Evolutionary conservation across 2,329 filamentous ascomycete species (phyloP), one percentile per base, ranked within the genome.

Genomic region (Allantophomopsis cytisporea): DNA sequence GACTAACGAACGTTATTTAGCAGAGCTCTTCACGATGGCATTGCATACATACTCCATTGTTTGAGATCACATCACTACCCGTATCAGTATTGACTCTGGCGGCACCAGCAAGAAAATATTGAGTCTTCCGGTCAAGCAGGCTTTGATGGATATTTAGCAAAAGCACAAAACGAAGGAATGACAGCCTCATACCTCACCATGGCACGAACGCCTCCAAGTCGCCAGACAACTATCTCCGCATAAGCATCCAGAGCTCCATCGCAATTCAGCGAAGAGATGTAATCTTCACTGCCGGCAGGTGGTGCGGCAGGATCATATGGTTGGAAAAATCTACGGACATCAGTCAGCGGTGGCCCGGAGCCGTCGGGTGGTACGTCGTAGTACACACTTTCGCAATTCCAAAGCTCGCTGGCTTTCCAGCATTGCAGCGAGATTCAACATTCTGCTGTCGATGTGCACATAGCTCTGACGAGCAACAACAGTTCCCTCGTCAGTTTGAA

Each of bases 371-470:
- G 16, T 7, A 14, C 3, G 10, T 7, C 20, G 21, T 35, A 28
- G 13, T 28, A 45, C 48, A 33, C 47, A 54, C 52, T 53, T 54
- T 23, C 51, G 47, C 31, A 54, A 41, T 43, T 54, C 52, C n/a
- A 53, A 39, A 3, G 50, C 49, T 23, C 45, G 36, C 31, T 52
- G 45, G 23, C 44, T 48, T 4, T 28, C 23, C 23, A 28, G 10
- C 23, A 28, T 28, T 3, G 4, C 5, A 8, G 23, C 8, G 23
- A 28, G 23, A 10, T 28, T 28, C n/a, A n/a, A n/a, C n/a, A n/a
- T n/a, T n/a, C n/a, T n/a, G n/a, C n/a, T n/a, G n/a, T n/a, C n/a
- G n/a, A n/a, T n/a, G n/a, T n/a, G n/a, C n/a, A n/a, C n/a, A n/a
- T n/a, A n/a, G n/a, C n/a, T n/a, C n/a, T n/a, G n/a, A n/a, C n/a